Evolutionary conservation across 2,329 filamentous ascomycete genomes (phyloP), one percentile per base, ranked within the genome.

Genomic region (Acarospora socialis): DNA sequence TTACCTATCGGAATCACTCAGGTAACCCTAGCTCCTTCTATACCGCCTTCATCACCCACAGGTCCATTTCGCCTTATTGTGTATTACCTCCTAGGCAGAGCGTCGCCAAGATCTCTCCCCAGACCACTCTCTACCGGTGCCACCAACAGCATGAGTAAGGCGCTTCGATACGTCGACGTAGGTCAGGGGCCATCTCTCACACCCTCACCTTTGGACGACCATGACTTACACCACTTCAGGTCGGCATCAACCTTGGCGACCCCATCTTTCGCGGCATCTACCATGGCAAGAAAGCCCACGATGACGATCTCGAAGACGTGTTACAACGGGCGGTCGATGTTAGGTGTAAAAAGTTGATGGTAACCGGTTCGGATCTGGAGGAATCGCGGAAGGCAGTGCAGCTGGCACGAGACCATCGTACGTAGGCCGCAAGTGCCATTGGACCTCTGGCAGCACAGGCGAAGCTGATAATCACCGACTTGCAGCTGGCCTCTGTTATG

Each of bases 181-280:
- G 28, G 59, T 55, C 32, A 26, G 16, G 23, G 19, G 22, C 17
- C n/a, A 26, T 10, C 25, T 36, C 23, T 31, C 14, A 25, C 27
- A 10, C 16, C 21, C 20, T 24, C 18, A 10, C 9, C 14, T 21
- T 12, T 15, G 14, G 28, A 13, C 14, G 18, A 8, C 10, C 2
- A 9, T 26, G 9, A 38, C 27, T n/a, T 10, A 7, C 7, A 15
- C 15, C 32, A 15, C 17, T 16, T 32, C 41, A 78, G 70, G 71
- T 98, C 49, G 90, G 87, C 36, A 94, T 98, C 65, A 98, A 98
- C 55, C 70, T 98, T 34, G 81, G 86, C 32, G 90, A 98, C 50
- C 81, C 81, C 32, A 82, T 94, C 37, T 98, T 87, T 55, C 70
- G 73, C 28, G 90, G 90, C 30, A 58, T 70, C 24, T 92, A 95